Evolutionary conservation across 2,329 filamentous ascomycete species (phyloP).

Genomic region (Coniella vitis): DNA sequence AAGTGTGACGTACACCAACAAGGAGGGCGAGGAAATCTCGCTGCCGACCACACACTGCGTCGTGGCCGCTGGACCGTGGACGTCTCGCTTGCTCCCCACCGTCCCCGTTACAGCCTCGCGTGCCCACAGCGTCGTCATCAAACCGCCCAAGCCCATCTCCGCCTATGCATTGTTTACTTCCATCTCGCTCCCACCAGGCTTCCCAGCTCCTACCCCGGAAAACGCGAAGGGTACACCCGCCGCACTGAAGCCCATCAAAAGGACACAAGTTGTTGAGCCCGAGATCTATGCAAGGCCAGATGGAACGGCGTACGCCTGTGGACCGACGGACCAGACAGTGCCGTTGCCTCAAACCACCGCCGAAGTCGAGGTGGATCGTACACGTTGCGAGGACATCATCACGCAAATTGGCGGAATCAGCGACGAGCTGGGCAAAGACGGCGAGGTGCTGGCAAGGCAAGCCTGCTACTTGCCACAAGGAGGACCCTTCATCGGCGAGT

Average conservation of each 20-base stretch:
- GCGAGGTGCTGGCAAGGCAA: slow-evolving; percentile 56
- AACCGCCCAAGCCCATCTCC: slow-evolving; percentile 36
- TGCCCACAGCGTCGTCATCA: slow-evolving; percentile 40
- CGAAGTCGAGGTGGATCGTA: slow-evolving; percentile 58
- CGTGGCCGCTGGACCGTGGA: slow-evolving; percentile 40
- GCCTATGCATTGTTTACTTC: slow-evolving; percentile 65
- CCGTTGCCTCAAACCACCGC: slow-evolving; percentile 55
- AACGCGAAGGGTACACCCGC: slow-evolving; percentile 10
- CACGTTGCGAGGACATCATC: slow-evolving; percentile 62
- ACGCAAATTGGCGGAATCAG: slow-evolving; percentile 51
- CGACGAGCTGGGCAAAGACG: slow-evolving; percentile 46
- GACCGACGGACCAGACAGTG: slow-evolving; percentile 54
- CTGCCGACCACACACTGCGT: slow-evolving; percentile 25
- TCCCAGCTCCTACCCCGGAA: slow-evolving; percentile 29
- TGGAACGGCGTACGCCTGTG: slow-evolving; percentile 70
- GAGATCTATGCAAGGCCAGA: slow-evolving; percentile 74
- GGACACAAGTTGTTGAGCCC: slow-evolving; percentile 47
- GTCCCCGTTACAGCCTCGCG: slow-evolving; percentile 35
- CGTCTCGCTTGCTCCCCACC: slow-evolving; percentile 33
- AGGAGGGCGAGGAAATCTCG: slow-evolving; percentile 12
- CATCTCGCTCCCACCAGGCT: slow-evolving; percentile 54
- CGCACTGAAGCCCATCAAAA: slow-evolving; percentile 18
- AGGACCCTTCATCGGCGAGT: slow-evolving; percentile 62
- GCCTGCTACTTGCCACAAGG: slow-evolving; percentile 72
- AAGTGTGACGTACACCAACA: slow-evolving; percentile 15